Base-by-base conservation (phyloP, 371 early-diverging fungal genomes). In the Nosema muscidifuracis region DNA sequence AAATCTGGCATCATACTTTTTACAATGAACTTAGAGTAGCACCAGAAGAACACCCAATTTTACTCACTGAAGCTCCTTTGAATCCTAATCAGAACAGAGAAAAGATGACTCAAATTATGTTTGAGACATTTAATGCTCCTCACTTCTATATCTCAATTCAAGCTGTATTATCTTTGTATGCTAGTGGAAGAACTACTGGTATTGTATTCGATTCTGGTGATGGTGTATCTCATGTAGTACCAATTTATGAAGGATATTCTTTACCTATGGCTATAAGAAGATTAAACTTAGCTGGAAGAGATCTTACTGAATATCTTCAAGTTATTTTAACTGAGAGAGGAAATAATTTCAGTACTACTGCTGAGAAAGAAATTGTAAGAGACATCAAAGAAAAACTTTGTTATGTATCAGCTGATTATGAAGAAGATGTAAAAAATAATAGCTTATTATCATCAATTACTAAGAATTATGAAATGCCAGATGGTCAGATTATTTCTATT, bases 31-130 rank as follows among this genome's bases (percentile, higher is more conserved):
- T 89, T 47, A 88, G 89, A 82, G 90, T 89, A 68, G 88, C 88
- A 31, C 89, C 91, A 68, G 92, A 92, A 84, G 94, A 97, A 86
- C 97, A 97, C 86, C 95, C 97, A 65, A 94, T 95, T 66, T 86
- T 98, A 71, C 87, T 94, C 77, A 97, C 97, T 66, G 98, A 99
- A 85, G 97, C 97, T 55, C 97, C 98, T 38, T 87, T 95, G 77
- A 97, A 99, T 90, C 97, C 97, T 82, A 97, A 95, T 89, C 88
- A 87, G 83, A 97, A 99, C 89, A 91, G 97, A 84, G 97, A 97
- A 85, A 96, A 95, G 89, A 97, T 97, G 92, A 92, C 93, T 71
- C 94, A 97, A 86, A 95, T 97, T 85, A 93, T 95, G 91, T 98
- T 99, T 84, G 98, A 99, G 86, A 94, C 94, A 36, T 99, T 97